phyloP scores from a whole-genome alignment of 192 early-diverging fungal genomes.

The Coemansia sp. region DNA sequence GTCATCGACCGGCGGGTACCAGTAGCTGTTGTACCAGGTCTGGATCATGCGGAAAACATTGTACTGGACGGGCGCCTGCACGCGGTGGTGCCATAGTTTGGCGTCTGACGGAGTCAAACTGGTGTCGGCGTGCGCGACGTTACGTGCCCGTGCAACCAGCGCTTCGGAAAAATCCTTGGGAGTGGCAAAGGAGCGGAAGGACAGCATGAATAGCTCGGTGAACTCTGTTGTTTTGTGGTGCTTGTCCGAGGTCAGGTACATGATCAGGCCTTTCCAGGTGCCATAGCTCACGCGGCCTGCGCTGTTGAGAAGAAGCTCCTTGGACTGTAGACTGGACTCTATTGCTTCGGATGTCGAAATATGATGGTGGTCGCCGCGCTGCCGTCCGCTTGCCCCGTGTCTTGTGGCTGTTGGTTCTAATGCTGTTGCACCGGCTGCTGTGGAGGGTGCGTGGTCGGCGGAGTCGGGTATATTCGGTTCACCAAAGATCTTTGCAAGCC shows the following conservation, averaged over 20 bases:
- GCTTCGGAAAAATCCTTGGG: slow-evolving; percentile 65
- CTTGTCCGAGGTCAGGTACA: slow-evolving; percentile 55
- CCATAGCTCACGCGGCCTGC: slow-evolving; percentile 54
- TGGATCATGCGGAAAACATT: slow-evolving; percentile 81
- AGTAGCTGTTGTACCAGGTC: slow-evolving; percentile 80
- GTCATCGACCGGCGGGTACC: slow-evolving; percentile 58
- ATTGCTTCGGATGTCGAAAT: not conserved
- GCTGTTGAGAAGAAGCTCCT: slow-evolving; percentile 42
- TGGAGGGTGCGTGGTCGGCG: not conserved
- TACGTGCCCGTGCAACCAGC: slow-evolving; percentile 66
- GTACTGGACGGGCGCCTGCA: slow-evolving; percentile 63
- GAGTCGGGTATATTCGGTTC: slow-evolving; percentile 9
- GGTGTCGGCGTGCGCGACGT: slow-evolving; percentile 12
- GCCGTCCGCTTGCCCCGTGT: not conserved
- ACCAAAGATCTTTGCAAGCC: slow-evolving; percentile 35
- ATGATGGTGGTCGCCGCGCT: not conserved
- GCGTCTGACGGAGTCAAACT: slow-evolving; percentile 41
- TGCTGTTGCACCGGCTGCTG: not conserved
- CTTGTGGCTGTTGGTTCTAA: not conserved
- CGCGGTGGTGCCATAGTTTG: slow-evolving; percentile 62
- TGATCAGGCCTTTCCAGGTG: slow-evolving; percentile 41
- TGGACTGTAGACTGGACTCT: not conserved
- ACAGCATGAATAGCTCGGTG: slow-evolving; percentile 74
- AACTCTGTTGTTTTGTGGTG: slow-evolving; percentile 52
- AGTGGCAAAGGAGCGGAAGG: slow-evolving; percentile 82